Percentiles rank a stretch among this genome's conserved stretches.
Conservation (phyloP, 2,329 filamentous ascomycete genomes). For the Penicillium sp. region DNA sequence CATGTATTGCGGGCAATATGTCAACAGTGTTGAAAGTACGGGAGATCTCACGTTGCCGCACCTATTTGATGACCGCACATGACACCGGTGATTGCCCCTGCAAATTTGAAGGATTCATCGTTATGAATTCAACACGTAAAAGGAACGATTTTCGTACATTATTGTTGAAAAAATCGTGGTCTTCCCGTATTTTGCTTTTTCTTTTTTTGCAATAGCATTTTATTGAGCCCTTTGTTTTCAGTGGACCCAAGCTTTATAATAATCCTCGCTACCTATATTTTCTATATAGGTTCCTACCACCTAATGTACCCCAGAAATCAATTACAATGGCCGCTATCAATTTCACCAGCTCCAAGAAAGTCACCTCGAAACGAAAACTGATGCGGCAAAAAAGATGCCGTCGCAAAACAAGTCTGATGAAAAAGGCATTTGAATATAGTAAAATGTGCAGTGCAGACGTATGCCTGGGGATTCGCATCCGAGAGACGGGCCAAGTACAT, state of each 20-base stretch:
- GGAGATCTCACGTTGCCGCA: neutral
- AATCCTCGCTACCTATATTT: too few species aligned
- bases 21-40: neutral
- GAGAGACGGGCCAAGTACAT: neutral
- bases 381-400: neutral
- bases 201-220: neutral
- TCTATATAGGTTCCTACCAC: too few species aligned
- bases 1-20: neutral
- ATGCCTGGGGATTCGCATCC: constrained; percentile 1
- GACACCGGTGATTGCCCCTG: neutral
- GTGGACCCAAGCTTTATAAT: neutral
- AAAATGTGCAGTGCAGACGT: constrained; percentile 6
- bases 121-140: neutral
- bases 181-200: neutral
- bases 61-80: neutral
- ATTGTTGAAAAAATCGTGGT: neutral
- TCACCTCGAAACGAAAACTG: too few species aligned
- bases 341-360: too few species aligned
- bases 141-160: neutral
- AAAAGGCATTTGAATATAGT: constrained; percentile 8
- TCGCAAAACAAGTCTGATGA: constrained; percentile 5
- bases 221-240: neutral
- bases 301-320: too few species aligned
- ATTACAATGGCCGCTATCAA: too few species aligned
- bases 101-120: neutral